A percentile compares a stretch with the other conserved stretches of the same genome.
Conservation (phyloP, 305 asterid species). For the Ilex paraguariensis region DNA sequence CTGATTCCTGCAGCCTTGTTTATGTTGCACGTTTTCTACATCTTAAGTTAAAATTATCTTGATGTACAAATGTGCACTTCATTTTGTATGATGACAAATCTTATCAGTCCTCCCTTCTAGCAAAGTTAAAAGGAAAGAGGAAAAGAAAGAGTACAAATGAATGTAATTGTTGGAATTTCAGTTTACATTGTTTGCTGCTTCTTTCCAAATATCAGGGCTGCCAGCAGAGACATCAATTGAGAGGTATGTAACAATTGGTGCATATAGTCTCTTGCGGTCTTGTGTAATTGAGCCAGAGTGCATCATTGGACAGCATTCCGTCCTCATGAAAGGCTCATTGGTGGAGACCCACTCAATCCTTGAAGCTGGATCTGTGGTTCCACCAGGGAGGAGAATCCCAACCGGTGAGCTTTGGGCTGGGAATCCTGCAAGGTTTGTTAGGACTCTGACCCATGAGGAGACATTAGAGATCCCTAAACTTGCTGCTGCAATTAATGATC, state of each 20-base stretch:
- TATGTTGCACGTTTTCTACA: too few relatives aligned
- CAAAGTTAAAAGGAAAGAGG: too few relatives aligned
- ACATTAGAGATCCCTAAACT: slow-evolving; percentile 86
- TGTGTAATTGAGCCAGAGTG: slow-evolving; percentile 95
- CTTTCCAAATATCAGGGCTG: slow-evolving; percentile 37
- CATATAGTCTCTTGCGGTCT: slow-evolving; percentile 75
- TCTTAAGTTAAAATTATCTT: too few relatives aligned
- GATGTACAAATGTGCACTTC: too few relatives aligned
- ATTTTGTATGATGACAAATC: too few relatives aligned
- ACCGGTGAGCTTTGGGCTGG: slow-evolving; percentile 86
- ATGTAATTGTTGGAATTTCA: too few relatives aligned
- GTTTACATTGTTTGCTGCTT: too few relatives aligned
- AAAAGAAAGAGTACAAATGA: too few relatives aligned
- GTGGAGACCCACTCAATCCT: slow-evolving; percentile 92
- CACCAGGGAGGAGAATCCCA: slow-evolving; percentile 91
- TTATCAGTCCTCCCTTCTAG: too few relatives aligned
- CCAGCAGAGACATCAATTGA: slow-evolving; percentile 89
- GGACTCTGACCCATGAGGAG: slow-evolving; percentile 84
- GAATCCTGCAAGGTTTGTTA: slow-evolving; percentile 86
- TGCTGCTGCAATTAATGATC: slow-evolving; percentile 79
- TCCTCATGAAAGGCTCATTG: slow-evolving; percentile 95
- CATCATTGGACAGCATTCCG: slow-evolving; percentile 90
- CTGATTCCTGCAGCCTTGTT: too few relatives aligned
- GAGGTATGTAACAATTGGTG: slow-evolving; percentile 85
- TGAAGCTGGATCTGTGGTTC: slow-evolving; percentile 92